phyloP scores from a whole-genome alignment of 345 rosid species.

The Melaleuca alternifolia region DNA sequence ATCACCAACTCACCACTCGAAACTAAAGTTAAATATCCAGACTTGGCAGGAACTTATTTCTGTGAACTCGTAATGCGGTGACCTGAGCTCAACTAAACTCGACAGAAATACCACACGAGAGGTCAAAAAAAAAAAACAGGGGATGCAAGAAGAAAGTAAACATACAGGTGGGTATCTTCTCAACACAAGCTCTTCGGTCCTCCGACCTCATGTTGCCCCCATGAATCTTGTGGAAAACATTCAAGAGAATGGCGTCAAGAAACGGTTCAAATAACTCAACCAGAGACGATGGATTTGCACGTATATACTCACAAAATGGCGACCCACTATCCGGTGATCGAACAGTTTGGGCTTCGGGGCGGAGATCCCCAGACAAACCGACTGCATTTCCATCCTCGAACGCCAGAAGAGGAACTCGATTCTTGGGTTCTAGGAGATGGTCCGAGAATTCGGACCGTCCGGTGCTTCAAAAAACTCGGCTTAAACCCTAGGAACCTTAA shows the following conservation, averaged over 20 bases:
- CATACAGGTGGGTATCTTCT: conserved; percentile 17
- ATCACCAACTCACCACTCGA: background rate
- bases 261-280: background rate
- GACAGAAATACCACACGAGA: background rate
- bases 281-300: background rate
- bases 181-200: conserved; percentile 1
- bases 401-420: background rate
- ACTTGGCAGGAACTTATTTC: background rate
- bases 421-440: background rate
- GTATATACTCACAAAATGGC: conserved; percentile 19
- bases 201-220: conserved; percentile 7
- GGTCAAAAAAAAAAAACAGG: background rate
- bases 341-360: conserved; percentile 21
- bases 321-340: background rate
- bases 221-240: conserved; percentile 21
- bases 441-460: background rate
- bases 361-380: conserved; percentile 34
- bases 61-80: background rate
- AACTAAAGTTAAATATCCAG: background rate
- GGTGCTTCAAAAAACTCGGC: background rate
- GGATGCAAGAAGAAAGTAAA: background rate
- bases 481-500: conserved; percentile 16
- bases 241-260: background rate
- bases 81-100: background rate
- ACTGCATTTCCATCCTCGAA: conserved; percentile 25